These are phyloP conservation scores for Borovskyia barvae DNA, from an alignment of 208 protist genomes.

Conservation along the genomic window DNA sequence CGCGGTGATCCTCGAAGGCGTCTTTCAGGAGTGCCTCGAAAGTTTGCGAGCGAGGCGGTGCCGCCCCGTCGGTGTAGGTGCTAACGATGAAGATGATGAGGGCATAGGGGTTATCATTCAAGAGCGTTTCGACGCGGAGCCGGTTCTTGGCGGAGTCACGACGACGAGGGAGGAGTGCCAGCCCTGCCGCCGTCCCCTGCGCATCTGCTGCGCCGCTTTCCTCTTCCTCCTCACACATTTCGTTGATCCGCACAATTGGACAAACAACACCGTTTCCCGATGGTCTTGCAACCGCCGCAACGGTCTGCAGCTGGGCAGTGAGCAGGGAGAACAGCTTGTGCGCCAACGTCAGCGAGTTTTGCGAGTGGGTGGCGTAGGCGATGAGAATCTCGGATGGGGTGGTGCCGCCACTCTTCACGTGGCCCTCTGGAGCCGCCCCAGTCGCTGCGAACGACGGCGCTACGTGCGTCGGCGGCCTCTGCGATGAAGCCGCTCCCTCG, in stretches of 20 bases:
- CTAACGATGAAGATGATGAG: conserved; percentile 75
- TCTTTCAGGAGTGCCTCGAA: conserved; percentile 80
- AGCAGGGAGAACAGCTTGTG: conserved; percentile 60
- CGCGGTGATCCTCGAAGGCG: conserved; percentile 77
- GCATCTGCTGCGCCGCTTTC: background rate
- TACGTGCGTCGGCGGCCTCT: background rate
- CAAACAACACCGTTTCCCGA: conserved; percentile 1
- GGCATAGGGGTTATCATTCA: conserved; percentile 38
- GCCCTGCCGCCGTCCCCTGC: conserved; percentile 4
- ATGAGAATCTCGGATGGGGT: conserved; percentile 42
- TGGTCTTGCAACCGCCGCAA: background rate
- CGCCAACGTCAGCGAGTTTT: conserved; percentile 53
- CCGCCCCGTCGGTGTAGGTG: conserved; percentile 75
- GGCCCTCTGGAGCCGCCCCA: background rate
- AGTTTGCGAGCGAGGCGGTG: conserved; percentile 52
- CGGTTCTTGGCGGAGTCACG: conserved; percentile 20
- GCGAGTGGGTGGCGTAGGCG: conserved; percentile 64
- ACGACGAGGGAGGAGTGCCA: no score
- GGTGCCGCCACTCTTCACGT: background rate
- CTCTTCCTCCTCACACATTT: conserved; percentile 27
- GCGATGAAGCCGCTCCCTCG: background rate
- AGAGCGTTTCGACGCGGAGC: conserved; percentile 46
- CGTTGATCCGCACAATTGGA: conserved; percentile 16
- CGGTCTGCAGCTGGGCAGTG: conserved; percentile 19
- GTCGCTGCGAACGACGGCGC: background rate